These are phyloP conservation scores for Magnolia changhungtana DNA, from an alignment of 164 flowering plant genomes.

Conservation along the genomic window DNA sequence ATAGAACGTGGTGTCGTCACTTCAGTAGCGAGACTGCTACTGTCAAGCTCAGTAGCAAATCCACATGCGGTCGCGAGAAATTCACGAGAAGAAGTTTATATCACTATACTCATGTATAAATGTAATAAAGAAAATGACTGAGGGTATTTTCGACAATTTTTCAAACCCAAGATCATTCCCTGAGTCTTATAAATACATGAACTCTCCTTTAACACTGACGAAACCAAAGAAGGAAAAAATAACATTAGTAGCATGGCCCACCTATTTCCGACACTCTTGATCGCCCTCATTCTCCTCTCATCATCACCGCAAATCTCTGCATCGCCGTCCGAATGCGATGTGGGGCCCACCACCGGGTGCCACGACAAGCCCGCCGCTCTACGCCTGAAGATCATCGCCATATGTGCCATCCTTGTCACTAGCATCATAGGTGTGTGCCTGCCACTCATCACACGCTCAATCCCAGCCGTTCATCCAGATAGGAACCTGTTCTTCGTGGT, in stretches of 20 bases:
- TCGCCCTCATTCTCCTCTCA: neutral
- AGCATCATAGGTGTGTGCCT: constrained; percentile 23
- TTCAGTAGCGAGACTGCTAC: no score
- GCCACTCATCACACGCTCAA: constrained; percentile 9
- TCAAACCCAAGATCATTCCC: no score
- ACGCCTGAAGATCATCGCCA: constrained; percentile 15
- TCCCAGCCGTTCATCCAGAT: constrained; percentile 14
- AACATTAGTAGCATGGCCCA: neutral
- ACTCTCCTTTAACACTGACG: no score
- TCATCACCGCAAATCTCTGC: neutral
- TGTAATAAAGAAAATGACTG: no score
- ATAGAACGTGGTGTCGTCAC: no score
- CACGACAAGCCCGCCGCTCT: constrained; percentile 7
- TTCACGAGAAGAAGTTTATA: no score
- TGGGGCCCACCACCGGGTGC: neutral
- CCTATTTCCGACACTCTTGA: neutral
- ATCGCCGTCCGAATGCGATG: neutral
- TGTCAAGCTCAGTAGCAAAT: no score
- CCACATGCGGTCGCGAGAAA: no score
- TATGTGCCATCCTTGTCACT: constrained; percentile 7
- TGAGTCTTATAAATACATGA: neutral
- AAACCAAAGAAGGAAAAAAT: no score
- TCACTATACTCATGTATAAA: no score
- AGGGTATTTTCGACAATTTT: no score
- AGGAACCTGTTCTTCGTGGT: constrained; percentile 9